A percentile compares a stretch with the other conserved stretches of the same genome.
phyloP scores from a whole-genome alignment of 2,329 filamentous ascomycete genomes.

The Talaromyces sp. region DNA sequence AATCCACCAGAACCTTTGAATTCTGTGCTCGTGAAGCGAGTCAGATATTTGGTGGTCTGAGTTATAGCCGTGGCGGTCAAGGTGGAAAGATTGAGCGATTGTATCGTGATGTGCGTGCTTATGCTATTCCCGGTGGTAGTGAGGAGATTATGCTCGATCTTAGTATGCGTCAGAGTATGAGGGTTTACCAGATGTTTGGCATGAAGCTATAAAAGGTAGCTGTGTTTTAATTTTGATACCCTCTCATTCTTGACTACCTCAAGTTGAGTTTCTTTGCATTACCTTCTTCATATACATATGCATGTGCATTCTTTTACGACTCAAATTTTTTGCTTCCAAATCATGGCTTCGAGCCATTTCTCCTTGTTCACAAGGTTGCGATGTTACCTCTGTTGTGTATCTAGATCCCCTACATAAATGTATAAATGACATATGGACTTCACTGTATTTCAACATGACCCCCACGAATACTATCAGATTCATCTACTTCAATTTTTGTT shows the following conservation, averaged over 20 bases:
- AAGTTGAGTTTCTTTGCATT: constrained; percentile 1
- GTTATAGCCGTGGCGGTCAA: constrained; percentile 89
- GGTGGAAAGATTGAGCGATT: constrained; percentile 92
- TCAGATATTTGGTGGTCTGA: constrained; percentile 95
- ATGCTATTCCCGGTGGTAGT: constrained; percentile 90
- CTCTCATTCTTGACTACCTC: constrained; percentile 4
- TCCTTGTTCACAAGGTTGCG: no score
- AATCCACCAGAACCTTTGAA: constrained; percentile 91
- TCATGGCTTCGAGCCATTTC: no score
- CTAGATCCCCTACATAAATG: no score
- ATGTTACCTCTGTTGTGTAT: no score
- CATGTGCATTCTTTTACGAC: background rate
- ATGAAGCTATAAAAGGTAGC: constrained; percentile 96
- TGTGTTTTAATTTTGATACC: constrained; percentile 53
- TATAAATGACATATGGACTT: no score
- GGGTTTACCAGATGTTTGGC: constrained; percentile 83
- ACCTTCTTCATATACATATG: background rate
- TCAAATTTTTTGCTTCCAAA: background rate
- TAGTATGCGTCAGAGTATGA: constrained; percentile 85
- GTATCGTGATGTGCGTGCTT: constrained; percentile 92
- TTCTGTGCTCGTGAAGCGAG: constrained; percentile 95
- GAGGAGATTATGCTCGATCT: constrained; percentile 99
- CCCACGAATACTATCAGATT: no score
- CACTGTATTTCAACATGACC: no score
- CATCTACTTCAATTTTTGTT: no score